Evolutionary conservation across 2,329 filamentous ascomycete genomes (phyloP).

Genomic region (Diaporthe helianthi): DNA sequence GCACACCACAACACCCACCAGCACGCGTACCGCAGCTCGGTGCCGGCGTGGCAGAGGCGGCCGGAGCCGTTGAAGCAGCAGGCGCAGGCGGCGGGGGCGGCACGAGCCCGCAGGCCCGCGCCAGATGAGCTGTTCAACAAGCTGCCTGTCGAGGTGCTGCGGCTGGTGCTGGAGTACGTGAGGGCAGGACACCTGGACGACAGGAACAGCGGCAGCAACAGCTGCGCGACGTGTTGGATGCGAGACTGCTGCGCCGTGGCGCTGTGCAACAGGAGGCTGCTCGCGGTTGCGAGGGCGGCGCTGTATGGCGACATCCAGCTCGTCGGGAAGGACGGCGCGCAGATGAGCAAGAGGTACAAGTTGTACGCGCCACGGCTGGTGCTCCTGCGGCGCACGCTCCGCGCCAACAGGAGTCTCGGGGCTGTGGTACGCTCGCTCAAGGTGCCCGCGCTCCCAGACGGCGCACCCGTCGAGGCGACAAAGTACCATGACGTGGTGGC

Average conservation of each 20-base stretch:
- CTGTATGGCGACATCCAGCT: slow-evolving; percentile 67
- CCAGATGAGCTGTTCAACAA: slow-evolving; percentile 62
- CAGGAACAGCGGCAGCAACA: slow-evolving; percentile 57
- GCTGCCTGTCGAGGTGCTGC: slow-evolving; percentile 65
- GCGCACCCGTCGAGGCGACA: slow-evolving; percentile 48
- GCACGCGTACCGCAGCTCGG: slow-evolving; percentile 15
- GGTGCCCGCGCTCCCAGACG: slow-evolving; percentile 54
- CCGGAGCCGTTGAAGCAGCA: slow-evolving; percentile 42
- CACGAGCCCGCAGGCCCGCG: slow-evolving; percentile 41
- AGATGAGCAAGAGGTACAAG: slow-evolving; percentile 66
- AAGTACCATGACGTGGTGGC: slow-evolving; percentile 66
- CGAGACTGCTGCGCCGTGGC: slow-evolving; percentile 62
- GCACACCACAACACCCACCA: slow-evolving; percentile 14
- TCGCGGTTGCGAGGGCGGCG: slow-evolving; percentile 56
- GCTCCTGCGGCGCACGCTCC: slow-evolving; percentile 64
- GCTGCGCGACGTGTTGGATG: slow-evolving; percentile 72
- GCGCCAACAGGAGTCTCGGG: slow-evolving; percentile 60
- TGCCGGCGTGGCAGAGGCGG: slow-evolving; percentile 10
- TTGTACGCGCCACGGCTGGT: slow-evolving; percentile 59
- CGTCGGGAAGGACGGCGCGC: slow-evolving; percentile 61
- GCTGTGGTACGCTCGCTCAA: slow-evolving; percentile 64
- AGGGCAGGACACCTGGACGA: slow-evolving; percentile 57
- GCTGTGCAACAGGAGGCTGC: slow-evolving; percentile 58
- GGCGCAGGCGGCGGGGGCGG: not conserved
- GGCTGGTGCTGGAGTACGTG: slow-evolving; percentile 61